Percentiles rank a stretch among this genome's conserved stretches.
phyloP scores from a whole-genome alignment of 495 filamentous ascomycete species.

The Achaetomiella virescens region DNA sequence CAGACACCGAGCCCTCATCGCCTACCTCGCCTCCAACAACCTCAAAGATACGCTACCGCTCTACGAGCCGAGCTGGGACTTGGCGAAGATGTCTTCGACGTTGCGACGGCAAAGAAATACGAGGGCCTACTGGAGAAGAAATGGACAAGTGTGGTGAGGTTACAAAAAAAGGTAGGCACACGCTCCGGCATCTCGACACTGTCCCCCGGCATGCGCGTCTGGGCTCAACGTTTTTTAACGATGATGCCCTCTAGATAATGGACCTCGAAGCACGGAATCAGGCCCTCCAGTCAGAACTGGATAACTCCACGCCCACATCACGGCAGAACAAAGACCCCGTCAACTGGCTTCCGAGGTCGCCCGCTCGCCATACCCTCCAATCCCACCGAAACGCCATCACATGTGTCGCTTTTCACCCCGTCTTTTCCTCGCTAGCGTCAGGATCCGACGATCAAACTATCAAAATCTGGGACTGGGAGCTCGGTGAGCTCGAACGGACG shows the following conservation, averaged over 20 bases:
- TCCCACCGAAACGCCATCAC: constrained; percentile 79
- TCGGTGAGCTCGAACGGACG: constrained; percentile 86
- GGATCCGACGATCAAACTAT: constrained; percentile 83
- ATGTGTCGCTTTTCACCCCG: constrained; percentile 89
- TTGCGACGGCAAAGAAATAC: constrained; percentile 76
- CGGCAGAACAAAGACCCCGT: constrained; percentile 76
- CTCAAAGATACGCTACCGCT: constrained; percentile 60
- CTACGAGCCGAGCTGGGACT: constrained; percentile 60
- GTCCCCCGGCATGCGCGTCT: neutral
- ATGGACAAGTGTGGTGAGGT: constrained; percentile 84
- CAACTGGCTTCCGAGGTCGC: constrained; percentile 77
- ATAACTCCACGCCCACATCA: constrained; percentile 78
- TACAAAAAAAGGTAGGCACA: constrained; percentile 76
- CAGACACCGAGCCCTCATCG: constrained; percentile 87
- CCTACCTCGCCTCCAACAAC: constrained; percentile 72
- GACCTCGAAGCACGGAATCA: constrained; percentile 73
- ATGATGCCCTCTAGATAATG: constrained; percentile 62
- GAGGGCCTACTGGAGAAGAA: constrained; percentile 89
- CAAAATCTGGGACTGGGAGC: constrained; percentile 98
- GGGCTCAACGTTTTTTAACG: constrained; percentile 6
- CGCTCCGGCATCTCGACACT: neutral
- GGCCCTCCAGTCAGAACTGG: constrained; percentile 72
- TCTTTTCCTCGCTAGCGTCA: constrained; percentile 86
- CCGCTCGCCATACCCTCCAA: constrained; percentile 74
- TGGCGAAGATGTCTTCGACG: constrained; percentile 64